phyloP scores from a whole-genome alignment of 805 yeast species.

The Wickerhamomyces queroliae region DNA sequence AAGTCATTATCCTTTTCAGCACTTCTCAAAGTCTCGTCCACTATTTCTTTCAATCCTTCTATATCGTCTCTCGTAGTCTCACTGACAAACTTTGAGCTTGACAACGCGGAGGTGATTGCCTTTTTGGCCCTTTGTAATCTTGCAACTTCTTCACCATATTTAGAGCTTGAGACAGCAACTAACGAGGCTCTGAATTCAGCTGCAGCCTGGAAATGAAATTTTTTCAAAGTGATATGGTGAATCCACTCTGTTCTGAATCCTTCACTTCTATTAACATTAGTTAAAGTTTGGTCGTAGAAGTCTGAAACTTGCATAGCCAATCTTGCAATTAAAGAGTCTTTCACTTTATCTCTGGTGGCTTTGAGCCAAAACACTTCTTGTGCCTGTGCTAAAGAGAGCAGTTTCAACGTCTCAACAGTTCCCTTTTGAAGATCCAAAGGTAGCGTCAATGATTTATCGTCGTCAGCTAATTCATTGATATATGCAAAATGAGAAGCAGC shows the following conservation, averaged over 20 bases:
- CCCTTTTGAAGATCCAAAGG: constrained; percentile 44
- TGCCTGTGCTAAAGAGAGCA: constrained; percentile 72
- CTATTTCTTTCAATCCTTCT: constrained; percentile 38
- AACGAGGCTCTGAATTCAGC: constrained; percentile 60
- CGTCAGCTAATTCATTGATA: constrained; percentile 20
- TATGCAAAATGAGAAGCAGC: constrained; percentile 63
- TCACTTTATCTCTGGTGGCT: constrained; percentile 44
- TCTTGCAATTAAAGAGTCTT: constrained; percentile 57
- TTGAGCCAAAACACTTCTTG: constrained; percentile 84
- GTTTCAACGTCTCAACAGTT: constrained; percentile 44
- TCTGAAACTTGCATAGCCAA: constrained; percentile 59
- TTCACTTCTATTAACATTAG: constrained; percentile 39
- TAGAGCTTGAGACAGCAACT: constrained; percentile 37
- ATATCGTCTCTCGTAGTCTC: constrained; percentile 44
- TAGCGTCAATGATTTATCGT: constrained; percentile 16
- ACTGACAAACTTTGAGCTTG: constrained; percentile 36
- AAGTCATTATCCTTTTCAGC: constrained; percentile 80
- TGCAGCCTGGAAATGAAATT: constrained; percentile 63
- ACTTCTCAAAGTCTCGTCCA: constrained; percentile 38
- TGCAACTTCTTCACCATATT: constrained; percentile 71
- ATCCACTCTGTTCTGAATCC: constrained; percentile 60
- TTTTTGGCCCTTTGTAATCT: constrained; percentile 39
- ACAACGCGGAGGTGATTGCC: constrained; percentile 30
- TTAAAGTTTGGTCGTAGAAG: constrained; percentile 44
- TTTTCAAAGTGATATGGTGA: constrained; percentile 53